Evolutionary conservation across 2,329 filamentous ascomycete species (phyloP).

Genomic region (Neophaeococcomyces mojaviensis): DNA sequence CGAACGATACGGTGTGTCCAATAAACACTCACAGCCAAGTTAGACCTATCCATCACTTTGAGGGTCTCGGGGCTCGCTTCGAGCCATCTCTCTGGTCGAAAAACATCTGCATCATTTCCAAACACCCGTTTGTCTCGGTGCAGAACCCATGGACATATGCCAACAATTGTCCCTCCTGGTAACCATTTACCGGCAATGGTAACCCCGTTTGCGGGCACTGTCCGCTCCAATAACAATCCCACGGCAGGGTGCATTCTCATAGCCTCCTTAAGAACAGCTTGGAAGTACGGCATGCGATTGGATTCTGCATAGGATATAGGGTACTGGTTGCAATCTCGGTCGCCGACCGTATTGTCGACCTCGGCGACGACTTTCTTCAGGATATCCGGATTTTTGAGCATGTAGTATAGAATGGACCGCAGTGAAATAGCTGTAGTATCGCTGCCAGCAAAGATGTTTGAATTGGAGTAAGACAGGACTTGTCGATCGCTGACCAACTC

Average conservation of each 20-base stretch:
- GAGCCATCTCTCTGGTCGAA: conserved; percentile 24
- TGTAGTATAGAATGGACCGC: conserved; percentile 63
- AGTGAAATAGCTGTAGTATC: conserved; percentile 73
- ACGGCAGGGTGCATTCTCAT: conserved; percentile 30
- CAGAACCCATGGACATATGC: conserved; percentile 38
- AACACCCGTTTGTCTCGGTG: conserved; percentile 35
- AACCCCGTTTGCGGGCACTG: conserved; percentile 25
- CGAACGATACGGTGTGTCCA: too few species aligned
- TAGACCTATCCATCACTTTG: too few species aligned
- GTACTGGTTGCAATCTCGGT: conserved; percentile 4
- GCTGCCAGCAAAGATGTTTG: conserved; percentile 55
- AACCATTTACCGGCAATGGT: conserved; percentile 26
- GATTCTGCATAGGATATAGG: conserved; percentile 39
- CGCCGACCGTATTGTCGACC: conserved; percentile 10
- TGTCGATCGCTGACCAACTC: too few species aligned
- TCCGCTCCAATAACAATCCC: conserved; percentile 27
- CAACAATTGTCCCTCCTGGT: conserved; percentile 35
- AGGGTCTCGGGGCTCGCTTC: too few species aligned
- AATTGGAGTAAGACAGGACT: too few species aligned
- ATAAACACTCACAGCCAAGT: too few species aligned
- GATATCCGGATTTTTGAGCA: conserved; percentile 53
- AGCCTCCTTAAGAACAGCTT: conserved; percentile 29
- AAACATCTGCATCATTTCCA: conserved; percentile 23
- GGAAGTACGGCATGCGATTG: conserved; percentile 62
- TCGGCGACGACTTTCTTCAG: conserved; percentile 12